phyloP scores from a whole-genome alignment of 2,329 filamentous ascomycete species.

The Neonectria magnoliae region DNA sequence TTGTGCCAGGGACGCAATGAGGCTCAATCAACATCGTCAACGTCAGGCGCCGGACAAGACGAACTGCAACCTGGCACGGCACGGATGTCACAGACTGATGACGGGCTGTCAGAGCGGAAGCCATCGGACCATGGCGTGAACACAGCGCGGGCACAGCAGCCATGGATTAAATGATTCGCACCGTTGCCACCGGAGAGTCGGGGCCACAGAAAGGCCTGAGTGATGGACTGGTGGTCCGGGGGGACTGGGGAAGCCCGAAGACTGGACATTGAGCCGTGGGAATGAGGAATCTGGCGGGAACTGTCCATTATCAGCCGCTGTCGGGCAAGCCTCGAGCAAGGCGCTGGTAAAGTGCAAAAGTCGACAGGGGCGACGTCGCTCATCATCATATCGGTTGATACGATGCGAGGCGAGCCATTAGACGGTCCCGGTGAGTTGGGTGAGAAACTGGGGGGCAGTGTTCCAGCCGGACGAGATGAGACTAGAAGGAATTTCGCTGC shows the following conservation, averaged over 20 bases:
- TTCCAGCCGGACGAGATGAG: slow-evolving; percentile 3
- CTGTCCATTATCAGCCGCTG: background rate
- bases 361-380: slow-evolving; percentile 32
- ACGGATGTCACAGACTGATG: slow-evolving; percentile 8
- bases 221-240: slow-evolving; percentile 9
- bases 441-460: slow-evolving; percentile 30
- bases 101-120: slow-evolving; percentile 20
- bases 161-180: slow-evolving; percentile 18
- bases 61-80: background rate
- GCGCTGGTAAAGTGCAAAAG: slow-evolving; percentile 14
- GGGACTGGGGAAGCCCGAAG: slow-evolving; percentile 20
- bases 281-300: slow-evolving; percentile 30
- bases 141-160: slow-evolving; percentile 17
- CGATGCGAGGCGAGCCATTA: slow-evolving; percentile 44
- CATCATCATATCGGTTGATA: slow-evolving; percentile 42
- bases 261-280: slow-evolving; percentile 29
- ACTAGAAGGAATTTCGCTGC: background rate
- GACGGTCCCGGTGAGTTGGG: slow-evolving; percentile 40
- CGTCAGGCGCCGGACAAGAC: background rate
- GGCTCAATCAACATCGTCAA: slow-evolving; percentile 9
- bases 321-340: slow-evolving; percentile 12
- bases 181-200: slow-evolving; percentile 32
- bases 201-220: slow-evolving; percentile 11
- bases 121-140: slow-evolving; percentile 28
- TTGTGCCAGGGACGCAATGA: slow-evolving; percentile 15